A percentile compares a stretch with the other conserved stretches of the same genome.
Conservation (phyloP, 2,329 filamentous ascomycete genomes). For the Aureobasidium subglaciale region DNA sequence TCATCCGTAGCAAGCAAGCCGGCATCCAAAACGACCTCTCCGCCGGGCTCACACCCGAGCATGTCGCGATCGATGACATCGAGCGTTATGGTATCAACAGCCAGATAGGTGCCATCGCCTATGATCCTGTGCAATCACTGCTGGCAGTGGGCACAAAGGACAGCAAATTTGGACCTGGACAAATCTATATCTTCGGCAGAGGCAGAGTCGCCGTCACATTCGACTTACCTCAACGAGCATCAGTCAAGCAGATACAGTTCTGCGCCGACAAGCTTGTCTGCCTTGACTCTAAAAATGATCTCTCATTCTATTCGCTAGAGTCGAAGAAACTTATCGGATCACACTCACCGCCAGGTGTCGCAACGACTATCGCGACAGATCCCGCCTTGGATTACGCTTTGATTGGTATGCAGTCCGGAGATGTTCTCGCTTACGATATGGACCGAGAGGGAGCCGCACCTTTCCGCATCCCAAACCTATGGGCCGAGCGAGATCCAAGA, state of each 20-base stretch:
- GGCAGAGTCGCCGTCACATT: conserved; percentile 71
- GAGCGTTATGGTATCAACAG: conserved; percentile 67
- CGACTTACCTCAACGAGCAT: conserved; percentile 61
- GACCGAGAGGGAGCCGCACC: conserved; percentile 70
- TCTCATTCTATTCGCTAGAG: conserved; percentile 75
- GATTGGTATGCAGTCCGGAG: conserved; percentile 59
- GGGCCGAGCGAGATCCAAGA: conserved; percentile 65
- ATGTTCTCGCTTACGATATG: conserved; percentile 87
- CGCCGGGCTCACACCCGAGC: conserved; percentile 65
- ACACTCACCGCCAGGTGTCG: conserved; percentile 69
- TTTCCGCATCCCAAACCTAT: conserved; percentile 81
- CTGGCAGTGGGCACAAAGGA: conserved; percentile 87
- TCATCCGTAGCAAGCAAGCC: conserved; percentile 85
- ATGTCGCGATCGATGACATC: conserved; percentile 77
- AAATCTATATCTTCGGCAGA: conserved; percentile 85
- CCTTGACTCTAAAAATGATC: conserved; percentile 77
- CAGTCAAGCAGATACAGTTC: conserved; percentile 73
- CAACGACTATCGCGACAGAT: conserved; percentile 70
- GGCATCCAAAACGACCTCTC: conserved; percentile 90
- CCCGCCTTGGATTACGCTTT: conserved; percentile 91
- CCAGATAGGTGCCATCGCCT: conserved; percentile 69
- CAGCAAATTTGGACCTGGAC: conserved; percentile 74
- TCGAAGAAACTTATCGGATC: conserved; percentile 59
- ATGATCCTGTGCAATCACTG: conserved; percentile 89
- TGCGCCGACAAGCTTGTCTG: conserved; percentile 78